A percentile compares a stretch with the other conserved stretches of the same genome.
Evolutionary conservation across 352 stramenopile genomes (phyloP).

Genomic region (Phytophthora foliorum): DNA sequence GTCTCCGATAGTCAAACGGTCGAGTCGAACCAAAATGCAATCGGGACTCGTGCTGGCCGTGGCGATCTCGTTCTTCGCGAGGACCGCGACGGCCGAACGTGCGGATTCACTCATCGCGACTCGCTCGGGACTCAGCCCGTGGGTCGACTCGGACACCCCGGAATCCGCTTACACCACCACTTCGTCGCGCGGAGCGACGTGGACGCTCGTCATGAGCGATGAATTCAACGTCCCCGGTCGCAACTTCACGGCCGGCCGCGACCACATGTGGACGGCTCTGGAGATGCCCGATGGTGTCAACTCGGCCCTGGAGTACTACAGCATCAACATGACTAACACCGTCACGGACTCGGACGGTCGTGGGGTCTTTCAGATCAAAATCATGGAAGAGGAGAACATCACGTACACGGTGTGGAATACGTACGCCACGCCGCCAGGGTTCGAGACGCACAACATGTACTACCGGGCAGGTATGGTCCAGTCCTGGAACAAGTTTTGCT

Average conservation of each 20-base stretch:
- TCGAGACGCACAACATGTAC: conserved; percentile 49
- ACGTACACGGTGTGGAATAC: conserved; percentile 55
- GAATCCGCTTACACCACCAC: conserved; percentile 32
- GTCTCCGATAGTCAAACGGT: conserved; percentile 11
- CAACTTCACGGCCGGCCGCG: conserved; percentile 42
- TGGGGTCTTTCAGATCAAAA: conserved; percentile 50
- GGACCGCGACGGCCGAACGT: conserved; percentile 11
- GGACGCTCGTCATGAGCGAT: conserved; percentile 80
- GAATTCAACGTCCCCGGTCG: conserved; percentile 77
- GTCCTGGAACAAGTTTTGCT: conserved; percentile 95
- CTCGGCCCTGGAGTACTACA: conserved; percentile 93
- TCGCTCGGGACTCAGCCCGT: conserved; percentile 47
- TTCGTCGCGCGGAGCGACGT: conserved; percentile 60
- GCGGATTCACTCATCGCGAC: conserved; percentile 37
- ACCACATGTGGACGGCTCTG: conserved; percentile 89
- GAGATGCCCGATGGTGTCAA: conserved; percentile 54
- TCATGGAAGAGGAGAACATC: conserved; percentile 52
- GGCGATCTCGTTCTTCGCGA: conserved; percentile 5
- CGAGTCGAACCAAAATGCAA: conserved; percentile 18
- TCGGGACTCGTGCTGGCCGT: conserved; percentile 8
- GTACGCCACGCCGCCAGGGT: conserved; percentile 49
- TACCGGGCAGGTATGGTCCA: conserved; percentile 89
- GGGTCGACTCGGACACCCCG: conserved; percentile 54
- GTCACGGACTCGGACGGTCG: conserved; percentile 44
- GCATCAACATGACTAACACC: conserved; percentile 72